phyloP scores from a whole-genome alignment of 2,329 filamentous ascomycete species.

The Fusarium secorum region DNA sequence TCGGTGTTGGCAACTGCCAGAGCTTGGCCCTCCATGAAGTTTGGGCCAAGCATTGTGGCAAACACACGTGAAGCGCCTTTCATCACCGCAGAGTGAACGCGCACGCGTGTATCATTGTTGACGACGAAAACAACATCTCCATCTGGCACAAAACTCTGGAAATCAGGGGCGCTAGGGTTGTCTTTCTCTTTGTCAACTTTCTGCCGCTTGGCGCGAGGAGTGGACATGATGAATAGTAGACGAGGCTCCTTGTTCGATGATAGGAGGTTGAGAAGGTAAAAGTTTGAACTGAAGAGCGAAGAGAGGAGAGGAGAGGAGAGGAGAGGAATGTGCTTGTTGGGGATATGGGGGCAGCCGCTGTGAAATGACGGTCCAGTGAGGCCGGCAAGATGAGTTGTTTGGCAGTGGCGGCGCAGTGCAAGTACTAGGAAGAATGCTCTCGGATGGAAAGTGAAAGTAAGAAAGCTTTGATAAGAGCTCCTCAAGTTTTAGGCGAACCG shows the following conservation, averaged over 20 bases:
- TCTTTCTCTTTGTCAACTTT: not conserved
- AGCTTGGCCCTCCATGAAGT: conserved; percentile 2
- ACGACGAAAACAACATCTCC: conserved; percentile 1
- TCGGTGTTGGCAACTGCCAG: not conserved
- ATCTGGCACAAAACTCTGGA: not conserved
- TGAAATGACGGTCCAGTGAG: not conserved
- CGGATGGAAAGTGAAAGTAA: not conserved
- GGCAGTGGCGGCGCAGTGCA: not conserved
- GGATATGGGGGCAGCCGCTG: not conserved
- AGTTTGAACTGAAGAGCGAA: not conserved
- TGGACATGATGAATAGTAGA: not conserved
- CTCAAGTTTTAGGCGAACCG: not conserved
- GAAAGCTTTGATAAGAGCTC: not conserved
- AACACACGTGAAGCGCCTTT: not conserved
- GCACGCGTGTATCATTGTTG: not conserved
- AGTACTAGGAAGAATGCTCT: not conserved
- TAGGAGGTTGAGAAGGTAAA: not conserved
- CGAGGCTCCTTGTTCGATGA: not conserved
- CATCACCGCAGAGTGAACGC: not conserved
- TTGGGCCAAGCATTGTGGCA: not conserved
- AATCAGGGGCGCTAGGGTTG: not conserved
- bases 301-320: too few species aligned
- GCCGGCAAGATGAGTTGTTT: not conserved
- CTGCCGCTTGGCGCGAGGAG: not conserved
- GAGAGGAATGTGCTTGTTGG: not conserved